These are phyloP conservation scores for Exophiala sp. DNA, from an alignment of 2,329 filamentous ascomycete species.

Conservation along the genomic window DNA sequence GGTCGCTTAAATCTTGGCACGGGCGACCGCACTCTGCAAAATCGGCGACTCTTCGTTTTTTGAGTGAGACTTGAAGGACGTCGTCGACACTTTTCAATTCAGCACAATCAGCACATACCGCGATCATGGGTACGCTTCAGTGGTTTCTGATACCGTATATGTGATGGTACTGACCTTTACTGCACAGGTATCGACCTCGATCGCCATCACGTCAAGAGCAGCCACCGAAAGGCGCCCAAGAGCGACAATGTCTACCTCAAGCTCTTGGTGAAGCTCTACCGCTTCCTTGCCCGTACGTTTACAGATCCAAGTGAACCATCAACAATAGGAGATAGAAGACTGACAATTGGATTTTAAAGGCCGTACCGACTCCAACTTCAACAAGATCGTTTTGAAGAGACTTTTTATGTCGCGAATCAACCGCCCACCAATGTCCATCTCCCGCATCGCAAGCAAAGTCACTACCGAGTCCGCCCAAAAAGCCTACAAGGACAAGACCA, in stretches of 20 bases:
- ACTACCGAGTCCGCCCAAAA: constrained; percentile 50
- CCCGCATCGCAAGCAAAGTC: constrained; percentile 72
- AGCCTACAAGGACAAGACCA: constrained; percentile 65
- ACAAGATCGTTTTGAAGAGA: constrained; percentile 96
- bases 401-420: constrained; percentile 99
- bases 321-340: constrained; percentile 2
- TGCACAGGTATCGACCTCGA: constrained; percentile 54
- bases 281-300: constrained; percentile 87
- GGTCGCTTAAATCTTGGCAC: constrained; percentile 19
- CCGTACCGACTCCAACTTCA: constrained; percentile 96
- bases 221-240: constrained; percentile 92
- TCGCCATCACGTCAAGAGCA: constrained; percentile 61
- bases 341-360: constrained; percentile 49
- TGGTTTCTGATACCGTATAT: not conserved
- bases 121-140: constrained; percentile 27
- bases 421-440: constrained; percentile 90
- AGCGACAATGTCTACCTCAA: constrained; percentile 97
- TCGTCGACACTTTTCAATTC: constrained; percentile 19
- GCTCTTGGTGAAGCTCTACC: constrained; percentile 97
- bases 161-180: constrained; percentile 5
- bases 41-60: constrained; percentile 13
- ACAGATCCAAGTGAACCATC: constrained; percentile 1
- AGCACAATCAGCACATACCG: constrained; percentile 20
- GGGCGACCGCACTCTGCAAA: constrained; percentile 6
- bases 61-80: constrained; percentile 13